Evolutionary conservation across 345 rosid genomes (phyloP), one percentile per base, ranked within the genome.

Genomic region (Citrus inodora): DNA sequence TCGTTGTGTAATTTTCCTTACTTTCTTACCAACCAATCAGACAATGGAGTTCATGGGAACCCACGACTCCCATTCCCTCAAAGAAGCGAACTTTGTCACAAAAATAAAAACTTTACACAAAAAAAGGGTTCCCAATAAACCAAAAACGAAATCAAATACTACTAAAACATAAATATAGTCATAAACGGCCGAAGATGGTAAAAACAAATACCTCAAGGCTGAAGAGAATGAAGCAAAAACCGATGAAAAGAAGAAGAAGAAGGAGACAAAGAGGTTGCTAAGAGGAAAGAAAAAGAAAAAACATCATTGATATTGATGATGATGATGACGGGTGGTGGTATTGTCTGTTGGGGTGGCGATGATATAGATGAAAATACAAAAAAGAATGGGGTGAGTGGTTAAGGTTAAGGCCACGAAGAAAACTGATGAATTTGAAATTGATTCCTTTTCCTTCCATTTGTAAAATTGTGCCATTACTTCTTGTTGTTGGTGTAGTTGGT

Each of bases 401-500:
- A 38, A 58, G 75, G 76, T 46, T 68, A 60, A 73, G 61, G 78
- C 67, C 28, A 77, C 73, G 73, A 76, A 79, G 80, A 78, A 82
- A 85, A 71, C 76, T 40, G 75, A 82, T 76, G 88, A 85, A 78
- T 83, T 85, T 53, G 58, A 53, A 53, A 53, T 53, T 53, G 58
- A 53, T 53, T 53, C 22, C 58, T 46, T 46, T 11, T 46, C 81
- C 70, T 67, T 53, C 30, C 33, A 33, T 28, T 33, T 33, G 82
- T 77, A 71, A 77, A 59, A 56, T 68, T 67, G 42, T 75, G 10
- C 78, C 24, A n/a, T 42, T 24, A 13, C 48, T 72, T 56, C 11
- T 72, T 38, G 70, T 62, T 66, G 51, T 46, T 78, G 71, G 24
- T 51, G 61, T 80, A 61, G 80, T 3, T 48, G 70, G 24, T 25